A percentile compares a stretch with the other conserved stretches of the same genome.
Evolutionary conservation across 345 rosid species (phyloP).

Genomic region (Luvunga scandens): DNA sequence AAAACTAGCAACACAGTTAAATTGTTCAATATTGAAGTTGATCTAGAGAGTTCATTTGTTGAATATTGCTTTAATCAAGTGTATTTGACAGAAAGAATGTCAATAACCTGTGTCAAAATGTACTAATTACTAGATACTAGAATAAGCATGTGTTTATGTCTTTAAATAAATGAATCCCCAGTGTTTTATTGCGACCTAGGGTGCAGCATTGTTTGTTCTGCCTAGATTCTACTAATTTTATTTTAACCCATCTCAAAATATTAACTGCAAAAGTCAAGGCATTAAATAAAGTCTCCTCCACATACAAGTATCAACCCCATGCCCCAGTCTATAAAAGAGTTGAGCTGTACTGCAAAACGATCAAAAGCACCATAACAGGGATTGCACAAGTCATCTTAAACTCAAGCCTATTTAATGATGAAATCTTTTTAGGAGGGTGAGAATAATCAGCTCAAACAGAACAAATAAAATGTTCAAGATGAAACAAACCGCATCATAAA

Average conservation of each 20-base stretch:
- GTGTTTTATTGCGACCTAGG: background rate
- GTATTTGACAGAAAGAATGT: background rate
- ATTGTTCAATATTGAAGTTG: background rate
- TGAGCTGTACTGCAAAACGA: background rate
- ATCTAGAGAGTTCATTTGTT: background rate
- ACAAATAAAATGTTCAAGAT: background rate
- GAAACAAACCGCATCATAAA: constrained; percentile 61
- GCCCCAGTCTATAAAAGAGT: background rate
- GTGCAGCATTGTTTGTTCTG: background rate
- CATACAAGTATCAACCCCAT: background rate
- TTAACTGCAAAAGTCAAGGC: background rate
- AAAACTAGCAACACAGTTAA: background rate
- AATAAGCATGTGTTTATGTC: background rate
- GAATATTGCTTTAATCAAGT: background rate
- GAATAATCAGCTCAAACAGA: background rate
- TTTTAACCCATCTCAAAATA: background rate
- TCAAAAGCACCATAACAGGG: background rate
- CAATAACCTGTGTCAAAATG: background rate
- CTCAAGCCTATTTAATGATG: background rate
- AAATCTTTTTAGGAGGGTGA: background rate
- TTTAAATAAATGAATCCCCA: background rate
- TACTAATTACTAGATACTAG: background rate
- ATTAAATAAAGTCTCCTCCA: background rate
- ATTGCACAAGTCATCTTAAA: constrained; percentile 1
- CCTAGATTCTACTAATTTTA: background rate